Evolutionary conservation across 805 yeast species (phyloP).

Genomic region (Saturnispora bothae): DNA sequence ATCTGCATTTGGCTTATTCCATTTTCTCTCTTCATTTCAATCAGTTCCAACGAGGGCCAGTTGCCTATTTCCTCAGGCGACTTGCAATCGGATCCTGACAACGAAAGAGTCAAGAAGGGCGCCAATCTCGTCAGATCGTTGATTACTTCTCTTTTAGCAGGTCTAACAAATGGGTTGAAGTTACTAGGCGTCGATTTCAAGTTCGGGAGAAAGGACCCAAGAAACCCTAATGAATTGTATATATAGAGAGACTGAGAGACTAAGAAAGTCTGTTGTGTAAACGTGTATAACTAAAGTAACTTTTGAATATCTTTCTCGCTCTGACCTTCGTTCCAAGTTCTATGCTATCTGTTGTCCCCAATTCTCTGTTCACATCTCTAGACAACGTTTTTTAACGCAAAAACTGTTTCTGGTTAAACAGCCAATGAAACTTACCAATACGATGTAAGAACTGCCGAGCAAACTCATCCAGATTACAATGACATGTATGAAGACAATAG

Average conservation of each 20-base stretch:
- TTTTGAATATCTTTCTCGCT: too few relatives aligned
- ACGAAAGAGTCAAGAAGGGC: conserved; percentile 29
- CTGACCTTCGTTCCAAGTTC: too few relatives aligned
- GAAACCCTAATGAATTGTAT: conserved; percentile 23
- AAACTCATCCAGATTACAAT: too few relatives aligned
- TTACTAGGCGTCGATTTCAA: conserved; percentile 51
- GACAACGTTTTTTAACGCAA: too few relatives aligned
- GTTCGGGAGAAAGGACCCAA: conserved; percentile 11
- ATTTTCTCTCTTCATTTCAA: conserved; percentile 79
- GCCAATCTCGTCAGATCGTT: conserved; percentile 61
- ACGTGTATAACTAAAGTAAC: too few relatives aligned
- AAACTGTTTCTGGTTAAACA: too few relatives aligned
- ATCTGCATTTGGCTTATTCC: conserved; percentile 91
- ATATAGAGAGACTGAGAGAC: conserved; percentile 10
- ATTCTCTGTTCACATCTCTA: too few relatives aligned
- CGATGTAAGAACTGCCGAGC: too few relatives aligned
- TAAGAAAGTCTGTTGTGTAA: not conserved
- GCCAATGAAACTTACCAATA: too few relatives aligned
- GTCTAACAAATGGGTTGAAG: conserved; percentile 35
- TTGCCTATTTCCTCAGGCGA: conserved; percentile 44
- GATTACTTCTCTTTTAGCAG: conserved; percentile 42
- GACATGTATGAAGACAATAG: too few relatives aligned
- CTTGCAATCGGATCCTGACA: conserved; percentile 15
- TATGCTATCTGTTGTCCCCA: too few relatives aligned
- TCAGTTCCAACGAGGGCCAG: conserved; percentile 85